Conservation (phyloP, 768 basidiomycete species). For the Rhodotorula toruloides region DNA sequence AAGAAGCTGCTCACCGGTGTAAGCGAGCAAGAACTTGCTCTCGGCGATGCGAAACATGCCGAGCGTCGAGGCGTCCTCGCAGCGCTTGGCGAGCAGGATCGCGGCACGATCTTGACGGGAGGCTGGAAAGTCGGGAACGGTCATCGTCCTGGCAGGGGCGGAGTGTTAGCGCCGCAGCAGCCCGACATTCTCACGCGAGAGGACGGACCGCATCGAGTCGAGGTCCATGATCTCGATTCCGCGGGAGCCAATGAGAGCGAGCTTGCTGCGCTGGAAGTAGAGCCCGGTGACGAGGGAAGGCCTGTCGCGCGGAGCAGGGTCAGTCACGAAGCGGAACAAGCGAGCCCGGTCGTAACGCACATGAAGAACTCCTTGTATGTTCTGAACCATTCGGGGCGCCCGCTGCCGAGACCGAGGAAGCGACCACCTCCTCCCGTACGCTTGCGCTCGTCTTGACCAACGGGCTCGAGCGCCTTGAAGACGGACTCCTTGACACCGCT, state of each 20-base stretch:
- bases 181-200: neutral
- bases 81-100: conserved; percentile 68
- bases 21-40: conserved; percentile 82
- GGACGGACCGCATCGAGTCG: conserved; percentile 58
- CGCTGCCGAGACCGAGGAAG: conserved; percentile 60
- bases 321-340: neutral
- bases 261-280: conserved; percentile 78
- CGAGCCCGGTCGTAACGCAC: neutral
- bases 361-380: conserved; percentile 60
- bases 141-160: conserved; percentile 83
- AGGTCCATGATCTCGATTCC: conserved; percentile 98
- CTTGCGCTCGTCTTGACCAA: conserved; percentile 73
- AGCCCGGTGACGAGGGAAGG: conserved; percentile 63
- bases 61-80: conserved; percentile 72
- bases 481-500: conserved; percentile 90
- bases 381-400: conserved; percentile 90
- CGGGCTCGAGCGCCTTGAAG: conserved; percentile 95
- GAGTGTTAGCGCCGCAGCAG: conserved; percentile 43
- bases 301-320: conserved; percentile 58
- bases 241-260: conserved; percentile 85
- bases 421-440: conserved; percentile 59
- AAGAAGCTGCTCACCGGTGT: conserved; percentile 60
- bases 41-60: conserved; percentile 86
- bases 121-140: conserved; percentile 51
- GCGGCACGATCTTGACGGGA: conserved; percentile 61